These are phyloP conservation scores for Periconia digitata DNA, from an alignment of 2,329 filamentous ascomycete genomes.

Conservation along the genomic window DNA sequence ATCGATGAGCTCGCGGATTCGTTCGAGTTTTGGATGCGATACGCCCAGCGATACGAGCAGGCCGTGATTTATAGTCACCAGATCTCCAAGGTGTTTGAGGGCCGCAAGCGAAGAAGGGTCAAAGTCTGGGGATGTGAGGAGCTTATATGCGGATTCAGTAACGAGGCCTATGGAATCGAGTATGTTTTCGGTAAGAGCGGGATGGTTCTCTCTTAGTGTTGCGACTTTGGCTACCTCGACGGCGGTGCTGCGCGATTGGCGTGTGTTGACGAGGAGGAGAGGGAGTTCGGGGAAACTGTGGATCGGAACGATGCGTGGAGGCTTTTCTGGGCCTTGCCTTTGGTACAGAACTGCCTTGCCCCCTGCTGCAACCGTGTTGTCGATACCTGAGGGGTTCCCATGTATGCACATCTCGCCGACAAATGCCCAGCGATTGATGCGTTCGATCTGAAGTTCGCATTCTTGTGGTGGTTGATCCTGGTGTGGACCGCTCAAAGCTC, in stretches of 20 bases:
- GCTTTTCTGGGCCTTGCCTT: slow-evolving; percentile 73
- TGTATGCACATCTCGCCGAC: slow-evolving; percentile 97
- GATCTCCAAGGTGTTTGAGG: slow-evolving; percentile 75
- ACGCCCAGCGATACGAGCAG: slow-evolving; percentile 88
- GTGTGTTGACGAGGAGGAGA: slow-evolving; percentile 85
- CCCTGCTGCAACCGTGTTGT: slow-evolving; percentile 93
- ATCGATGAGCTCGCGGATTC: slow-evolving; percentile 82
- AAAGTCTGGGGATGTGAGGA: slow-evolving; percentile 64
- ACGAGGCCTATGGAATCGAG: slow-evolving; percentile 83
- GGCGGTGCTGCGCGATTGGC: slow-evolving; percentile 81
- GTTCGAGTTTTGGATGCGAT: slow-evolving; percentile 89
- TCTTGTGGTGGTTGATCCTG: slow-evolving; percentile 87
- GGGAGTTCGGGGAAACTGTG: slow-evolving; percentile 91
- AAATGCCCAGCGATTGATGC: slow-evolving; percentile 97
- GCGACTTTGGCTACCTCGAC: slow-evolving; percentile 86
- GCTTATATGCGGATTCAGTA: slow-evolving; percentile 58
- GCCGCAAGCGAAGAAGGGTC: slow-evolving; percentile 64
- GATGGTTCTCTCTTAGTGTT: slow-evolving; percentile 69
- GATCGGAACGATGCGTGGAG: slow-evolving; percentile 74
- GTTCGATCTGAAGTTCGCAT: slow-evolving; percentile 85
- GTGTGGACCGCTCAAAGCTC: slow-evolving; percentile 85
- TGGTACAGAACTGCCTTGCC: slow-evolving; percentile 95
- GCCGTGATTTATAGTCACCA: slow-evolving; percentile 93
- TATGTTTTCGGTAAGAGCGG: slow-evolving; percentile 76
- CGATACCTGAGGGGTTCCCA: slow-evolving; percentile 92